Conservation (phyloP, 1,284 basidiomycete species). For the Waitea zeae region DNA sequence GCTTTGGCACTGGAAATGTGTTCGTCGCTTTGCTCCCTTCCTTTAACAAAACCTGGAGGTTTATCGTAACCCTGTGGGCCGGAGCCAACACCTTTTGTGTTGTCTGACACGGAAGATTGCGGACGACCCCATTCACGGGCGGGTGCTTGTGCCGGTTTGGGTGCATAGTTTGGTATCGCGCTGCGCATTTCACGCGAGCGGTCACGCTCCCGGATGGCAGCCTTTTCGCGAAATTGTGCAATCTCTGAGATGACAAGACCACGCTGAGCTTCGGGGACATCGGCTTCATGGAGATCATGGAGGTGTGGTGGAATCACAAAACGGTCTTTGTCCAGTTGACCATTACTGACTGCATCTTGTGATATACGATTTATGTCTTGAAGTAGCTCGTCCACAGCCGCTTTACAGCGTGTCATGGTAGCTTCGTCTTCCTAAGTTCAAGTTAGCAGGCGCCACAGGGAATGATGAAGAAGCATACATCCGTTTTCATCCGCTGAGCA, state of each 20-base stretch:
- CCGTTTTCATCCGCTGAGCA: constrained; percentile 61
- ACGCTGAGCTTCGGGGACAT: constrained; percentile 89
- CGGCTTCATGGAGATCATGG: constrained; percentile 87
- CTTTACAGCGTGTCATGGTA: constrained; percentile 31
- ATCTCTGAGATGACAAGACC: constrained; percentile 91
- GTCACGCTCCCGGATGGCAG: constrained; percentile 74
- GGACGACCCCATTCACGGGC: constrained; percentile 22
- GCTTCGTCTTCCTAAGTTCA: constrained; percentile 40
- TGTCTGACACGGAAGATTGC: constrained; percentile 5
- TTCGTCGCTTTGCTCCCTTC: constrained; percentile 28
- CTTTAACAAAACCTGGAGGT: constrained; percentile 67
- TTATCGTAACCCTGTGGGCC: constrained; percentile 62
- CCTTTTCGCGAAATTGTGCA: constrained; percentile 79
- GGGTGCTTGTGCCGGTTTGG: constrained; percentile 66
- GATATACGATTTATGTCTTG: neutral
- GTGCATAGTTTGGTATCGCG: constrained; percentile 24
- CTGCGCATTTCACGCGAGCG: constrained; percentile 60
- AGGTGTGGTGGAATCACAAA: constrained; percentile 87
- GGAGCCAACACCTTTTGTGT: constrained; percentile 27
- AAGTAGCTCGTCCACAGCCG: neutral
- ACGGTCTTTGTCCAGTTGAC: constrained; percentile 40
- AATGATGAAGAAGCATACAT: constrained; percentile 28
- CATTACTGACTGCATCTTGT: neutral
- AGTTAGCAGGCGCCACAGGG: constrained; percentile 1
- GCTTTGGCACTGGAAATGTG: constrained; percentile 17